phyloP scores from a whole-genome alignment of 306 rosid genomes.

The Lotus japonicus region DNA sequence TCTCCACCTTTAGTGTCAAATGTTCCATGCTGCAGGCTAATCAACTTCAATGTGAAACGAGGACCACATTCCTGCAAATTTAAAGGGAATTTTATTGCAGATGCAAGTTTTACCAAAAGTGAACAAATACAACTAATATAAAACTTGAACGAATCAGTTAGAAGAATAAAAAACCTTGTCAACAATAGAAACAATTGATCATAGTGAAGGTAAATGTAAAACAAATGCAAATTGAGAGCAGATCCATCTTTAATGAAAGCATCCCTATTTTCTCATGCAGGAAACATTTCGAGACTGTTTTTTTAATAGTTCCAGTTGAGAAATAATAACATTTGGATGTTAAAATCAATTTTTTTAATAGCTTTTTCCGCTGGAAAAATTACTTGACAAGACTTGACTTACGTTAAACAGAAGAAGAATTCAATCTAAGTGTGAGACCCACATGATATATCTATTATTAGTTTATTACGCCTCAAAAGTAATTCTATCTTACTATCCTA shows the following conservation, averaged over 20 bases:
- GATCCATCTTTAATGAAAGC: neutral
- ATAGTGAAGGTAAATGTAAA: neutral
- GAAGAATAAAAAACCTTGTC: neutral
- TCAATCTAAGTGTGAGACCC: too few relatives aligned
- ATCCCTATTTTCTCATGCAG: neutral
- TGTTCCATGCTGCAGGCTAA: conserved; percentile 82
- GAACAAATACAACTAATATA: neutral
- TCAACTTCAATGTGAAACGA: conserved; percentile 75
- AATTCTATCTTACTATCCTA: too few relatives aligned
- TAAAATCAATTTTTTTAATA: too few relatives aligned
- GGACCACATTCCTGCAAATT: conserved; percentile 85
- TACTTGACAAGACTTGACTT: too few relatives aligned
- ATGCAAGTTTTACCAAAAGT: neutral
- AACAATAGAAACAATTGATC: neutral
- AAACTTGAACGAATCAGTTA: conserved; percentile 5
- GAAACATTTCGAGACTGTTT: neutral
- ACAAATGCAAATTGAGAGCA: neutral
- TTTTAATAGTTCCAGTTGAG: too few relatives aligned
- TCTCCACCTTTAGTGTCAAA: conserved; percentile 84
- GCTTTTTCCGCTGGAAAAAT: too few relatives aligned
- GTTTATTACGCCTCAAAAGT: too few relatives aligned
- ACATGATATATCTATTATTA: too few relatives aligned
- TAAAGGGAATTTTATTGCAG: neutral
- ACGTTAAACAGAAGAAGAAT: too few relatives aligned
- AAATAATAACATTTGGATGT: too few relatives aligned